Base-by-base conservation (phyloP, 345 rosid genomes). In the Sonneratia caseolaris region DNA sequence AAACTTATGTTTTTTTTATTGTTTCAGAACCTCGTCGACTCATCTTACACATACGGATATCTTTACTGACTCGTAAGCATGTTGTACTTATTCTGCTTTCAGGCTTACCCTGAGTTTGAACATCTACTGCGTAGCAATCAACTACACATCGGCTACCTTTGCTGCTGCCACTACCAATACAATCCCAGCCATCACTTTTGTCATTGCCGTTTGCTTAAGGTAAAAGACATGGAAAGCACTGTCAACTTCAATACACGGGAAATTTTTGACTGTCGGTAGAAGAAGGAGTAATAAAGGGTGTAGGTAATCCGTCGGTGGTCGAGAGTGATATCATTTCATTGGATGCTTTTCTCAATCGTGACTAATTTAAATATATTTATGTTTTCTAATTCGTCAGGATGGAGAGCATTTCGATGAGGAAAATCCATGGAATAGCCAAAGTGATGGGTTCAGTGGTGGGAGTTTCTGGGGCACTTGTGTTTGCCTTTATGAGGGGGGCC, bases 101-200 rank as follows among this genome's bases (percentile, higher is more conserved):
- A 93, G 97, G 79, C 87, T 91, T 21, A 85, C 96, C 3, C 1
- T 87, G 64, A 85, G 91, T 79, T 80, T 87, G 36, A 91, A 93
- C 77, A 87, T 91, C 61, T 93, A 75, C 79, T 84, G 74, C 62
- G 78, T 85, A 19, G 97, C 96, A 57, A 86, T 93, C 73, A 81
- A 84, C 67, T 76, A 85, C 69, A 91, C 91, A 0, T 81, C 96
- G 13, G 96, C 98, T 62, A 91, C 97, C 42, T 87, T 91, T 74
- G 98, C 98, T 10, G 88, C 97, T 68, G 98, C 96, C 57, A 77
- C 88, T 57, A 87, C 94, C 69, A 93, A 91, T 81, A 79, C 84
- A 18, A 79, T 91, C 61, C 98, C 98, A 36, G 89, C 88, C 71
- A 85, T 91, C 37, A 89, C 98, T 40, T 86, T 93, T 70, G 45